phyloP scores from a whole-genome alignment of 2,329 filamentous ascomycete genomes.

The Decorospora gaudefroyi region DNA sequence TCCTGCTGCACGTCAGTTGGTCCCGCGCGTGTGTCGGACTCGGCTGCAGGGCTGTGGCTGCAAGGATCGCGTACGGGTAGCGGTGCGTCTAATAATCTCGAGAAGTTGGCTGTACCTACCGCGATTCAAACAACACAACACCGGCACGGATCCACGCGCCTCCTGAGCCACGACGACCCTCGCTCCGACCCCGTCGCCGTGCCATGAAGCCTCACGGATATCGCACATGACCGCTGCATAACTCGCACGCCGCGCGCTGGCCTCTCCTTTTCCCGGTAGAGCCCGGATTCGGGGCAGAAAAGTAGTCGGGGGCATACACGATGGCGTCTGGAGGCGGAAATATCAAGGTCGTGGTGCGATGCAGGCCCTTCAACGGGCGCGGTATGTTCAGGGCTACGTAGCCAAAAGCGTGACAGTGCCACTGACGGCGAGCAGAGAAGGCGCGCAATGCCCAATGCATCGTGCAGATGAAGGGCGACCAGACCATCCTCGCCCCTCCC shows the following conservation, averaged over 20 bases:
- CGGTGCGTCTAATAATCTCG: too few species aligned
- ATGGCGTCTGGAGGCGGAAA: constrained; percentile 86
- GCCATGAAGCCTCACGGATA: constrained; percentile 37
- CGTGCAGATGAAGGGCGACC: constrained; percentile 90
- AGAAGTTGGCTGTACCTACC: constrained; percentile 25
- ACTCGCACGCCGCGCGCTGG: constrained; percentile 17
- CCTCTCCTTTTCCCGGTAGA: constrained; percentile 20
- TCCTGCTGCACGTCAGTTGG: constrained; percentile 9
- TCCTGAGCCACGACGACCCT: constrained; percentile 6
- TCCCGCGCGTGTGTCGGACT: constrained; percentile 4
- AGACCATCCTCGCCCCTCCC: constrained; percentile 83
- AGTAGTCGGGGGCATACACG: constrained; percentile 13
- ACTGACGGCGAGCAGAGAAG: constrained; percentile 66
- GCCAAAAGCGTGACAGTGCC: neutral
- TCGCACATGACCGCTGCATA: constrained; percentile 30
- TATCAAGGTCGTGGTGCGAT: constrained; percentile 99
- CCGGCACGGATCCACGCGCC: constrained; percentile 20
- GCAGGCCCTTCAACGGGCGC: constrained; percentile 93
- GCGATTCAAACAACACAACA: constrained; percentile 31
- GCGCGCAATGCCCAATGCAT: constrained; percentile 95
- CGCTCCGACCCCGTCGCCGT: constrained; percentile 19
- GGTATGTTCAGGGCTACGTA: constrained; percentile 60
- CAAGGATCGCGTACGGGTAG: constrained; percentile 38
- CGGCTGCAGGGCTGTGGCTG: constrained; percentile 15
- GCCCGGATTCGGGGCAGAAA: constrained; percentile 8